phyloP scores from a whole-genome alignment of 2,329 filamentous ascomycete genomes.

The Lojkania enalia region DNA sequence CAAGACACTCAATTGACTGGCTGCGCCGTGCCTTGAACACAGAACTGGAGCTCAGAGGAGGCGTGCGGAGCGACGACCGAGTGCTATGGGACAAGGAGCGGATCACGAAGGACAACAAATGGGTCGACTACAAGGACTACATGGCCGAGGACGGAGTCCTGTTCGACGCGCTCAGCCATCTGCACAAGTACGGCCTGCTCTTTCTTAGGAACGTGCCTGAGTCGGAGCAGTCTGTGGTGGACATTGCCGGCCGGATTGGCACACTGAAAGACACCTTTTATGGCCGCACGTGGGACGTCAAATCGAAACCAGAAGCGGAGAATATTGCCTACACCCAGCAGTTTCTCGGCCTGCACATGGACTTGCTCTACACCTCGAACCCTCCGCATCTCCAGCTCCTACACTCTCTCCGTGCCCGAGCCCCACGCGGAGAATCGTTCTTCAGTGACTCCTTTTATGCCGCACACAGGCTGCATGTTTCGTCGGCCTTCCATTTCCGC shows the following conservation, averaged over 20 bases:
- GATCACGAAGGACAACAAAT: conserved; percentile 55
- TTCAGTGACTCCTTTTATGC: conserved; percentile 78
- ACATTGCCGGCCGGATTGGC: conserved; percentile 73
- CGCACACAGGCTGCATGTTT: conserved; percentile 47
- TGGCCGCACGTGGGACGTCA: conserved; percentile 87
- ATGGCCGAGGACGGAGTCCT: conserved; percentile 64
- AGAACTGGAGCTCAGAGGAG: conserved; percentile 34
- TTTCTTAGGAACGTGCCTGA: conserved; percentile 76
- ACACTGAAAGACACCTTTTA: conserved; percentile 86
- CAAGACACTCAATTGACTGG: conserved; percentile 43
- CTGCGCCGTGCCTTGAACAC: conserved; percentile 35
- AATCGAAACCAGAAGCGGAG: conserved; percentile 77
- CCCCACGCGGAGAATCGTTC: conserved; percentile 78
- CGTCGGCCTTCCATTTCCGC: conserved; percentile 34
- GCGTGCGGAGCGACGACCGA: conserved; percentile 39
- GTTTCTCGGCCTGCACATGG: conserved; percentile 87
- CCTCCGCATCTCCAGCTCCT: conserved; percentile 84
- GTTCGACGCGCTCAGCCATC: conserved; percentile 62
- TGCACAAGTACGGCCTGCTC: conserved; percentile 71
- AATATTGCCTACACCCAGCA: conserved; percentile 88
- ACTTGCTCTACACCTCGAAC: conserved; percentile 81
- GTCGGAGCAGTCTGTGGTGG: conserved; percentile 65
- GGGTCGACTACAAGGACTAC: conserved; percentile 72
- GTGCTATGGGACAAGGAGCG: conserved; percentile 53
- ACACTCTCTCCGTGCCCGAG: conserved; percentile 83